Evolutionary conservation across 495 filamentous ascomycete species (phyloP).

Genomic region (Neurospora africana): DNA sequence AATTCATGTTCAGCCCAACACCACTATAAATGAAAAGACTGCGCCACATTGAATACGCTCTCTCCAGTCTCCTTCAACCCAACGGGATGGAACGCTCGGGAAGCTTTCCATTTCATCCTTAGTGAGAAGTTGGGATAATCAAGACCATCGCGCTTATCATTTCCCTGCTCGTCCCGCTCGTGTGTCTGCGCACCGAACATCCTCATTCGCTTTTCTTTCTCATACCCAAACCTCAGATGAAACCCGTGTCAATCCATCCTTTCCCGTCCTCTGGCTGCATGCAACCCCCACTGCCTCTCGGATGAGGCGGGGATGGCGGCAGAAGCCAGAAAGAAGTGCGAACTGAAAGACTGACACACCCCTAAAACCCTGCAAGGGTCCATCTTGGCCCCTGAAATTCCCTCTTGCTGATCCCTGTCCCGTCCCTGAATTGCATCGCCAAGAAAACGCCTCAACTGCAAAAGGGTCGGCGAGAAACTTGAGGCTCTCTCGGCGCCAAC

Average conservation of each 20-base stretch:
- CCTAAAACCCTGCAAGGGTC: neutral
- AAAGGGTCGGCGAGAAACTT: neutral
- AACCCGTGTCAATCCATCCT: neutral
- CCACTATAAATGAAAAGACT: neutral
- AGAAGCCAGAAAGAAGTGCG: neutral
- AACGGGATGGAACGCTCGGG: neutral
- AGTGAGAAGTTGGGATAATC: neutral
- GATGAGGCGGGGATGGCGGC: neutral
- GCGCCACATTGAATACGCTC: no score
- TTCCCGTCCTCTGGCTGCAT: neutral
- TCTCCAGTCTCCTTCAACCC: no score
- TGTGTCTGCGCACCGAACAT: neutral
- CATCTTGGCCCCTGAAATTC: neutral
- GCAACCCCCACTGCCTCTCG: neutral
- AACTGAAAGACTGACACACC: neutral
- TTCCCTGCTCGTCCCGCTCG: neutral
- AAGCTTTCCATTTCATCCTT: neutral
- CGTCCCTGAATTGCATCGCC: neutral
- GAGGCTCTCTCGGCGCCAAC: neutral
- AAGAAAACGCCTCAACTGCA: neutral
- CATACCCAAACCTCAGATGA: neutral
- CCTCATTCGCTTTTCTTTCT: neutral
- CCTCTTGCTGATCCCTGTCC: neutral
- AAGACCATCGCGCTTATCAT: neutral
- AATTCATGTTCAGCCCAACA: neutral